Evolutionary conservation across 495 filamentous ascomycete species (phyloP), one percentile per base, ranked within the genome.

Genomic region (Aspergillus heteromorphus): DNA sequence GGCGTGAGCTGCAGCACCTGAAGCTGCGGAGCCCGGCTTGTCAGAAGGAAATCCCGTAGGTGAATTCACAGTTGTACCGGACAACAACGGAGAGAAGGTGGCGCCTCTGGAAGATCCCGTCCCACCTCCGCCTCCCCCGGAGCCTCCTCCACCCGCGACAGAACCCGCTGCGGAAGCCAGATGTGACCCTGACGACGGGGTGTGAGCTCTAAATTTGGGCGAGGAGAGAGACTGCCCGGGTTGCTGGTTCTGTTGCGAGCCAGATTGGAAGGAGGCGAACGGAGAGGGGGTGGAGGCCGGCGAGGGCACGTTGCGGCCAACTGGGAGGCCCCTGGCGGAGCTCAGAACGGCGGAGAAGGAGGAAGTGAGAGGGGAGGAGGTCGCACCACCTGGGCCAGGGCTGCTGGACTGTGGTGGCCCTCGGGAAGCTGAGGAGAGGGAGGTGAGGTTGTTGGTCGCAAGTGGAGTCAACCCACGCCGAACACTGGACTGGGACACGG

Each of bases 401-500:
- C 73, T 79, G 49, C 63, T 70, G 14, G 65, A 67, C 48, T 63
- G 60, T 42, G 57, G 62, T 56, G 47, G 59, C 55, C 69, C 73
- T 65, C 73, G 80, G 68, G 70, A 70, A 66, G 61, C 63, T 64
- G 70, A 67, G 59, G 76, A 66, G 51, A 67, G 61, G 29, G 77
- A 76, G 45, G 71, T 70, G 54, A 79, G 65, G 58, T 79, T 68
- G 48, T 70, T 81, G 57, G 83, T 84, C 60, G 80, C 77, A 63
- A 86, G 76, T 60, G 84, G 82, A 60, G 83, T 79, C 64, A 86
- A 75, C 63, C 78, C 80, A 70, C 81, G 79, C 64, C 81, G 80
- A 68, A 76, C 73, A 65, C 68, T 70, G 59, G 80, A 77, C 70
- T 82, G 80, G 64, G 80, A 74, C 69, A 69, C 69, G 65, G 80